A percentile compares a stretch with the other conserved stretches of the same genome.
Conservation (phyloP, 208 protist species). For the Acanthamoeba divionensis region DNA sequence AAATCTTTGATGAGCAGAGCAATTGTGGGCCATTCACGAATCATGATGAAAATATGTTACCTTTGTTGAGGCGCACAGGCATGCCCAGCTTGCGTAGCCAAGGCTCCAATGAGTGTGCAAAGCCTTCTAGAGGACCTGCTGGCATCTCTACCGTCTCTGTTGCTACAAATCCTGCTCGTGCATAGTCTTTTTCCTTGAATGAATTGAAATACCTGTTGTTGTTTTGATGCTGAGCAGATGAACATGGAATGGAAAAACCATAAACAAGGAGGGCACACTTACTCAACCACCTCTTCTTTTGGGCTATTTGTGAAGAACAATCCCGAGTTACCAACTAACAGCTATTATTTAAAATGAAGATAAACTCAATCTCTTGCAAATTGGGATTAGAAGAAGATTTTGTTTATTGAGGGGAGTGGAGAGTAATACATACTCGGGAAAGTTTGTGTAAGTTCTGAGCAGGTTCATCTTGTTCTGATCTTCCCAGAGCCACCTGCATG, state of each 20-base stretch:
- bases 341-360: background rate
- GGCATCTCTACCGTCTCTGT: constrained; percentile 63
- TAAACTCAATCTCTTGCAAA: background rate
- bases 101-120: constrained; percentile 73
- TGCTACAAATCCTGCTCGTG: constrained; percentile 61
- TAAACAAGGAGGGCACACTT: background rate
- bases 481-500: constrained; percentile 68
- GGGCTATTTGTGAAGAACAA: constrained; percentile 74
- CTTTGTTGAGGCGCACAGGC: constrained; percentile 68
- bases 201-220: constrained; percentile 60
- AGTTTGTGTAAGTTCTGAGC: constrained; percentile 57
- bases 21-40: too few species aligned
- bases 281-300: constrained; percentile 62
- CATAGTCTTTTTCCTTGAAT: constrained; percentile 66
- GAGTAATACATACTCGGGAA: background rate
- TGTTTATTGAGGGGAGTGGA: too few species aligned
- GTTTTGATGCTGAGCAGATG: too few species aligned
- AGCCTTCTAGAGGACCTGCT: constrained; percentile 57
- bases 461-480: constrained; percentile 57
- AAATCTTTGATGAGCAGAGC: too few species aligned
- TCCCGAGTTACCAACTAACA: constrained; percentile 60
- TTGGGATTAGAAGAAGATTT: too few species aligned
- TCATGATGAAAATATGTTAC: too few species aligned
- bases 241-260: background rate
- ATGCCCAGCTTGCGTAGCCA: constrained; percentile 67